These are phyloP conservation scores for Nemania sp. DNA, from an alignment of 2,329 filamentous ascomycete genomes.

Conservation along the genomic window DNA sequence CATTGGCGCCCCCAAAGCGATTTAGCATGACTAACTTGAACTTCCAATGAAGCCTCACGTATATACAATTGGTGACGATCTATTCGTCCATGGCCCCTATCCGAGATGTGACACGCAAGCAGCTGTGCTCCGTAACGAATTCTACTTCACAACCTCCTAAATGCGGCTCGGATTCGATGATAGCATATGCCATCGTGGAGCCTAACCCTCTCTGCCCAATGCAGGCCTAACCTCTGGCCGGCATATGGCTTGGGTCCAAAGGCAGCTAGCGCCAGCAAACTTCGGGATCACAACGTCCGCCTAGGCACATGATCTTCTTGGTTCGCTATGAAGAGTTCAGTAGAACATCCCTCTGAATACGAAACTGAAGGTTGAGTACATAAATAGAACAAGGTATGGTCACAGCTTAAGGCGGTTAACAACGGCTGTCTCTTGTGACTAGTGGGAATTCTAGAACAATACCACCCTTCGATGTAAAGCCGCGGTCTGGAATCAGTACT, in stretches of 20 bases:
- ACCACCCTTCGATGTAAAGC: background rate
- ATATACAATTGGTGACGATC: background rate
- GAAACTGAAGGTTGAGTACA: background rate
- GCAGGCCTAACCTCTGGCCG: background rate
- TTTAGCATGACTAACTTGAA: conserved; percentile 2
- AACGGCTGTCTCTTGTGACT: background rate
- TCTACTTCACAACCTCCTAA: no score
- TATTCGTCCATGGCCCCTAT: background rate
- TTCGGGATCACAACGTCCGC: conserved; percentile 11
- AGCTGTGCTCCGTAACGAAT: conserved; percentile 7
- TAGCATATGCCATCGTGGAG: no score
- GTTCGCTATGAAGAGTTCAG: background rate
- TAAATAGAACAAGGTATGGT: background rate
- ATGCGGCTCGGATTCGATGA: no score
- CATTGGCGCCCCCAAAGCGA: background rate
- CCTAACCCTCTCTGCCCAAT: conserved; percentile 7
- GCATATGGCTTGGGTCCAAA: conserved; percentile 2
- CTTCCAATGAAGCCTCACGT: background rate
- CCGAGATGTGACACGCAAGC: conserved; percentile 12
- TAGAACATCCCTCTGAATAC: background rate
- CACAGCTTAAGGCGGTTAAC: background rate
- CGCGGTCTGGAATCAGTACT: conserved; percentile 2
- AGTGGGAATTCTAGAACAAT: conserved; percentile 16
- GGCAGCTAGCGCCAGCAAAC: background rate
- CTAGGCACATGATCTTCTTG: background rate